Percentiles rank a stretch among this genome's conserved stretches.
These are phyloP conservation scores for Rhytidiadelphus loreus DNA, from an alignment of 225 moss, liverwort and hornwort genomes.

Conservation along the genomic window DNA sequence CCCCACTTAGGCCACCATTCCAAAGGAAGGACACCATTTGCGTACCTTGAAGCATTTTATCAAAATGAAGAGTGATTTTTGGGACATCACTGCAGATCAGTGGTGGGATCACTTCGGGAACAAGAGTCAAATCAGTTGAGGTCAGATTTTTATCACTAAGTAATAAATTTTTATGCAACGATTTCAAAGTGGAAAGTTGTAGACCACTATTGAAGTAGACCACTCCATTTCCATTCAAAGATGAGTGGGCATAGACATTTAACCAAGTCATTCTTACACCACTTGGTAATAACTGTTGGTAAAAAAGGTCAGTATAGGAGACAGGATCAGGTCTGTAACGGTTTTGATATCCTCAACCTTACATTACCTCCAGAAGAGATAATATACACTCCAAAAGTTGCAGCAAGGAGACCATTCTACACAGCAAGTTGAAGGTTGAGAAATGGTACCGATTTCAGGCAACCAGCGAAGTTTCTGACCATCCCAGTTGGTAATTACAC, in stretches of 20 bases:
- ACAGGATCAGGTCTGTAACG: neutral
- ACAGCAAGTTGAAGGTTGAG: neutral
- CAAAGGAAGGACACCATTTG: neutral
- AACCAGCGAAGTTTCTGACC: slow-evolving; percentile 71
- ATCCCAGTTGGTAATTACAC: slow-evolving; percentile 72
- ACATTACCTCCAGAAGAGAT: neutral
- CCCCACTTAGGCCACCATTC: neutral
- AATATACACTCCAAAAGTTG: neutral
- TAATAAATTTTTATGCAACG: neutral
- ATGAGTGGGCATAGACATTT: neutral
- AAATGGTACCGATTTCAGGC: slow-evolving; percentile 55
- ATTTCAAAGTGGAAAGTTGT: neutral
- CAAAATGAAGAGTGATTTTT: neutral
- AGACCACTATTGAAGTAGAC: neutral
- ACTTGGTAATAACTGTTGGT: too few species aligned
- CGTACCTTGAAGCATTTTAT: neutral
- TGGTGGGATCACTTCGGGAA: neutral
- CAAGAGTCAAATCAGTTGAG: neutral
- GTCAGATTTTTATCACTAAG: neutral
- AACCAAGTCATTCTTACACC: neutral
- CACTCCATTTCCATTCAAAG: neutral
- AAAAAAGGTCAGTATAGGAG: neutral
- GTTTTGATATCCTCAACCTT: neutral
- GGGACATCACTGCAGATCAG: neutral
- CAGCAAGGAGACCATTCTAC: neutral